Conservation (phyloP, 805 yeast species). For the Cyberlindnera sargentensis region DNA sequence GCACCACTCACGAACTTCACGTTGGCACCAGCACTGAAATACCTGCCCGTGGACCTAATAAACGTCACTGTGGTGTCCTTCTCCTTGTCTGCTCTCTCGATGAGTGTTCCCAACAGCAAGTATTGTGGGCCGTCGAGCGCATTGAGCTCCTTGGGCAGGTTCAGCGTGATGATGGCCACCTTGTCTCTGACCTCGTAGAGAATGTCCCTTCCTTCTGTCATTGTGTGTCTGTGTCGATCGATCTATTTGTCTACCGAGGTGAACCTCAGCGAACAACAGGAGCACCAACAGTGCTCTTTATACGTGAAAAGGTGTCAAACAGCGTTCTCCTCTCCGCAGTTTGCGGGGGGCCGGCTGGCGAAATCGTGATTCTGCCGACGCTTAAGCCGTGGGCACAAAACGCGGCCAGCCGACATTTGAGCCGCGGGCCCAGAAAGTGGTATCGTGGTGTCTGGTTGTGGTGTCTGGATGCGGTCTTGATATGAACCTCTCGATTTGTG, state of each 20-base stretch:
- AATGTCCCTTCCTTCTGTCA: conserved; percentile 24
- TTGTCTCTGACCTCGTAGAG: conserved; percentile 31
- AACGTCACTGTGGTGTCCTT: conserved; percentile 57
- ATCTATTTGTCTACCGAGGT: no score
- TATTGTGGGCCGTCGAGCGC: conserved; percentile 65
- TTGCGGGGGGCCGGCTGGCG: no score
- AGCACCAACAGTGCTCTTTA: not conserved
- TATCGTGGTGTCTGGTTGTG: no score
- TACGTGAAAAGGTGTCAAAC: no score
- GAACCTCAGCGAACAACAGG: no score
- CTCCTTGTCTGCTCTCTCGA: conserved; percentile 58
- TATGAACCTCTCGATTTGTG: no score
- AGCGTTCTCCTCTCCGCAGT: no score
- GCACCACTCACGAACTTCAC: conserved; percentile 30
- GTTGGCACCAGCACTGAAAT: conserved; percentile 83
- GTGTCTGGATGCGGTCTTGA: no score
- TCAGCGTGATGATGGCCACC: conserved; percentile 57
- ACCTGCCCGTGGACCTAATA: conserved; percentile 63
- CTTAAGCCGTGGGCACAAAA: no score
- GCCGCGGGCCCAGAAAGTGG: no score
- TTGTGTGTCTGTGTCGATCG: not conserved
- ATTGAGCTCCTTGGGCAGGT: conserved; percentile 54
- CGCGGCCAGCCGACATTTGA: no score
- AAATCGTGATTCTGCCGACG: no score
- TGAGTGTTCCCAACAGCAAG: conserved; percentile 46